These are phyloP conservation scores for Trichosporon faecale DNA, from an alignment of 1,284 basidiomycete species.

Conservation along the genomic window DNA sequence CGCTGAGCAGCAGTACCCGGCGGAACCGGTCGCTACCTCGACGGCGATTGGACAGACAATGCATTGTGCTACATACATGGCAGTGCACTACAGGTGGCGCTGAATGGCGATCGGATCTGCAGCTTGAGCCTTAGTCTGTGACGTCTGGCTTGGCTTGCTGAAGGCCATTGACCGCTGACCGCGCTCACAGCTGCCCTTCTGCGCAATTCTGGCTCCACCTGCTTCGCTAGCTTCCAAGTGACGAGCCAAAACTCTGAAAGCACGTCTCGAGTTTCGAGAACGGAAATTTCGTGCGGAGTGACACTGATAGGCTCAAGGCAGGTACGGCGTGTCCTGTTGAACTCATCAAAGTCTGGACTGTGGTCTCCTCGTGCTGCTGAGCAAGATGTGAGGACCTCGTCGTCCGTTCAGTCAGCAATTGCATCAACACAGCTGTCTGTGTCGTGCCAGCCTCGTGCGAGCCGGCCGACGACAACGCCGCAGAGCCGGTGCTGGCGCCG, in stretches of 20 bases:
- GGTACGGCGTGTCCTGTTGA: not conserved
- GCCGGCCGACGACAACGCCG: not conserved
- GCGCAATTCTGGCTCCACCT: no score
- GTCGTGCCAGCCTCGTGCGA: no score
- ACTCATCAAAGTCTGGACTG: not conserved
- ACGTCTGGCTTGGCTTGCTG: not conserved
- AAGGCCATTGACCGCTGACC: not conserved
- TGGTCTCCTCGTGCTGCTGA: not conserved
- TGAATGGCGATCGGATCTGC: not conserved
- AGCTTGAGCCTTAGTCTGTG: not conserved
- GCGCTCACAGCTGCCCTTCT: no score
- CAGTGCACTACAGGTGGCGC: not conserved
- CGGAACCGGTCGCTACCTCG: not conserved
- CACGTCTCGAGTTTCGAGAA: not conserved
- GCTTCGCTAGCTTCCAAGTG: not conserved
- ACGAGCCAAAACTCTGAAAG: not conserved
- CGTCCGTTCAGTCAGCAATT: no score
- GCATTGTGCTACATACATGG: not conserved
- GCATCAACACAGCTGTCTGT: no score
- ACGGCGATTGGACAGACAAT: not conserved
- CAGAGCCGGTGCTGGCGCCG: not conserved
- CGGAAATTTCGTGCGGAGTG: not conserved
- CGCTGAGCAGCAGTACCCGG: not conserved
- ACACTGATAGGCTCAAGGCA: not conserved
- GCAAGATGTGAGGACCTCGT: not conserved